phyloP scores from a whole-genome alignment of 1,139 yeast genomes.

The Geotrichum cucujoidarum region DNA sequence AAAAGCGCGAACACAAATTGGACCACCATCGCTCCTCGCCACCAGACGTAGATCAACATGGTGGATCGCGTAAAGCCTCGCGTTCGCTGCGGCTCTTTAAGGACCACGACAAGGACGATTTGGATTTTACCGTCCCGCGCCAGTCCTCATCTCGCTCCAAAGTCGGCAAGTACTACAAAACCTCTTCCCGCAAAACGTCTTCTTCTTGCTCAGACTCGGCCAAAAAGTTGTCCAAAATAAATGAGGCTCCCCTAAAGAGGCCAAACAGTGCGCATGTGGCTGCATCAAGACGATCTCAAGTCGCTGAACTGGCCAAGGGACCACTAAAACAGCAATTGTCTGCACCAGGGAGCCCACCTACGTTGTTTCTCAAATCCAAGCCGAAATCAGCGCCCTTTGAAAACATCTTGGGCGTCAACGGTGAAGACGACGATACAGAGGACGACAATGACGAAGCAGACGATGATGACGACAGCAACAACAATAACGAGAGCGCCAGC shows the following conservation, averaged over 20 bases:
- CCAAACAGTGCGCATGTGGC: neutral
- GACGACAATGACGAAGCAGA: conserved; percentile 6
- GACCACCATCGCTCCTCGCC: neutral
- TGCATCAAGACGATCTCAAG: no score
- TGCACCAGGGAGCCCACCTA: neutral
- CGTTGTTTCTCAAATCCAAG: conserved; percentile 2
- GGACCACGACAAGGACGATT: conserved; percentile 31
- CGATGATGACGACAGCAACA: no score
- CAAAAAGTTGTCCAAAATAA: conserved; percentile 5
- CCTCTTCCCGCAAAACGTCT: conserved; percentile 2
- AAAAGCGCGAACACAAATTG: neutral
- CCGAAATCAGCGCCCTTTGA: neutral
- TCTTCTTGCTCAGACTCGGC: neutral
- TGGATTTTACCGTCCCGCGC: conserved; percentile 10
- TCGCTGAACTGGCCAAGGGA: neutral
- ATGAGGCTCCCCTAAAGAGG: neutral
- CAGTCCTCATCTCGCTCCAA: conserved; percentile 1
- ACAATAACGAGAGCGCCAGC: neutral
- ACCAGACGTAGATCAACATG: conserved; percentile 12
- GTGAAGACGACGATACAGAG: conserved; percentile 6
- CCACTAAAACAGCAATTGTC: neutral
- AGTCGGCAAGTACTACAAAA: neutral
- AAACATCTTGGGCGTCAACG: neutral
- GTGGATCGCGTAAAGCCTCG: conserved; percentile 48
- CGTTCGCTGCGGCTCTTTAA: conserved; percentile 47